Evolutionary conservation across 306 rosid genomes (phyloP).

Genomic region (Trifolium dubium): DNA sequence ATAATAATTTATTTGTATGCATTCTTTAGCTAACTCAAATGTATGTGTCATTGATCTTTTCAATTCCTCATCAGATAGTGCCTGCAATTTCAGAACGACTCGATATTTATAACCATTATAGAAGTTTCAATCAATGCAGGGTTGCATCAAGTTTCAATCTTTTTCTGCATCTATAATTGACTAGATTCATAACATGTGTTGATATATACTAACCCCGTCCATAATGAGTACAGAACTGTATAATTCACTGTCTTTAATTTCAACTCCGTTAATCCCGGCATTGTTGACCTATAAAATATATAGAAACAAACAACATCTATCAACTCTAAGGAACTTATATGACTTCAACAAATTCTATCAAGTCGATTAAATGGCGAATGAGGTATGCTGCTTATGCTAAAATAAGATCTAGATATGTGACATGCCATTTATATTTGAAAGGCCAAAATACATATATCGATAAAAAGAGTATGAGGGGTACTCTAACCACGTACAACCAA

Average conservation of each 20-base stretch:
- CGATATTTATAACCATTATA: neutral
- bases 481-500: no score
- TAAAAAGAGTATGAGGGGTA: no score
- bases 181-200: neutral
- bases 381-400: no score
- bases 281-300: slow-evolving; percentile 53
- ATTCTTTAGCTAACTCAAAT: slow-evolving; percentile 50
- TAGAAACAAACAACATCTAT: neutral
- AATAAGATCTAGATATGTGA: no score
- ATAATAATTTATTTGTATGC: slow-evolving; percentile 54
- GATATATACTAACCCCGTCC: slow-evolving; percentile 16
- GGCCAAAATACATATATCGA: no score
- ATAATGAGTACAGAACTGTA: neutral
- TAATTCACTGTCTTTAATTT: neutral
- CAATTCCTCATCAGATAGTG: slow-evolving; percentile 24
- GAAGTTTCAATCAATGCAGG: neutral
- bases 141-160: neutral
- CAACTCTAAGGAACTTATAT: neutral
- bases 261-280: slow-evolving; percentile 53
- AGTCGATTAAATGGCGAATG: no score
- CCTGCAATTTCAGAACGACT: slow-evolving; percentile 36
- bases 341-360: no score
- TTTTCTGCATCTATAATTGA: neutral
- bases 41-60: slow-evolving; percentile 32
- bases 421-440: no score